Percentiles rank a stretch among this genome's conserved stretches.
phyloP scores from a whole-genome alignment of 192 early-diverging fungal genomes.

The Paraglomus brasilianum region DNA sequence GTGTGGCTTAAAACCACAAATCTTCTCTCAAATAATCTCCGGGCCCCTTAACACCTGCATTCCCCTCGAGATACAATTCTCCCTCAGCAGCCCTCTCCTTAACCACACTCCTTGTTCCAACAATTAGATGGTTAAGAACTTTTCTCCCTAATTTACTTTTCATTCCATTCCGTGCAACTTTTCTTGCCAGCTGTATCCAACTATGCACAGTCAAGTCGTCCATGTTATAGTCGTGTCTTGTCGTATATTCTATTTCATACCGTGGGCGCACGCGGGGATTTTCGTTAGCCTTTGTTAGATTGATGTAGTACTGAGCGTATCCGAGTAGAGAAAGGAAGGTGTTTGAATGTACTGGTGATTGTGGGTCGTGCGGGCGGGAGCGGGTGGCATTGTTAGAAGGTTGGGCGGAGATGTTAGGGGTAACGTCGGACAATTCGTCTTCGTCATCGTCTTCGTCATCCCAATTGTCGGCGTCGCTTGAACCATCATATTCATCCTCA shows the following conservation, averaged over 20 bases:
- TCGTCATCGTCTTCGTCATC: no score
- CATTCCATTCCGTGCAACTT: constrained; percentile 25
- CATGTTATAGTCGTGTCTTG: constrained; percentile 46
- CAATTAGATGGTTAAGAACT: constrained; percentile 9
- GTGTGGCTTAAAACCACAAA: no score
- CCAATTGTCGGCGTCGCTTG: no score
- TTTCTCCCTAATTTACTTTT: constrained; percentile 15
- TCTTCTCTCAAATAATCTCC: no score
- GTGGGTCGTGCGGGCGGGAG: background rate
- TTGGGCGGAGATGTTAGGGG: no score
- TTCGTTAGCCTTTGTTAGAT: constrained; percentile 38
- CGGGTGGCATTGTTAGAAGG: no score
- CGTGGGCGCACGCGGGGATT: constrained; percentile 32
- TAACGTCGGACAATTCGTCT: no score
- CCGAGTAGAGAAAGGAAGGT: constrained; percentile 40
- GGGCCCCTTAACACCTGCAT: no score
- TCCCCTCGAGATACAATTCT: no score
- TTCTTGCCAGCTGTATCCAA: constrained; percentile 46
- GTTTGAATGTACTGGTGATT: constrained; percentile 21
- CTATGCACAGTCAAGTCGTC: constrained; percentile 43
- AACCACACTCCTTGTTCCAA: constrained; percentile 2
- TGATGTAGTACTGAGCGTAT: constrained; percentile 45
- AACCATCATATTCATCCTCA: no score
- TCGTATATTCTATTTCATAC: constrained; percentile 52
- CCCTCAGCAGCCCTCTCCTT: no score